A percentile compares a stretch with the other conserved stretches of the same genome.
Evolutionary conservation across 1,284 basidiomycete species (phyloP).

Genomic region (Kalmanozyma brasiliensis): DNA sequence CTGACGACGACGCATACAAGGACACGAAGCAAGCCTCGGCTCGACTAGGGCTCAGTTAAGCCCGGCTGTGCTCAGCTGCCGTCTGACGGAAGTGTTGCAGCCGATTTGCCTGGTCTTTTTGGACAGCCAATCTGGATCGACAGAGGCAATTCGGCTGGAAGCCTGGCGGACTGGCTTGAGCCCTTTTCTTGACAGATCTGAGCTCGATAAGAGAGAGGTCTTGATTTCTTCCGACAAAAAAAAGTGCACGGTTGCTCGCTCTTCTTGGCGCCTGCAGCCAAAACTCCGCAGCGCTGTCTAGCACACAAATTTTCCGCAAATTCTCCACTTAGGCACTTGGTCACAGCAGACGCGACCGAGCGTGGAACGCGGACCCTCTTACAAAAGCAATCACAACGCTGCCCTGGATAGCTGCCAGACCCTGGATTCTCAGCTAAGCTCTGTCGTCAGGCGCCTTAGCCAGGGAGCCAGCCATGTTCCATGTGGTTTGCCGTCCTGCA

Average conservation of each 20-base stretch:
- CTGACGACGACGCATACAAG: neutral
- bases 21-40: constrained; percentile 10
- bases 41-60: neutral
- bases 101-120: neutral
- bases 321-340: constrained; percentile 11
- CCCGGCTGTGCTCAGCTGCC: constrained; percentile 12
- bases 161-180: constrained; percentile 11
- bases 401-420: constrained; percentile 12
- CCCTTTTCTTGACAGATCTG: constrained; percentile 16
- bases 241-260: neutral
- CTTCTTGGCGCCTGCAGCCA: constrained; percentile 4
- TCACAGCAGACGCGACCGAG: constrained; percentile 1
- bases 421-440: constrained; percentile 37
- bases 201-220: constrained; percentile 19
- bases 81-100: constrained; percentile 28
- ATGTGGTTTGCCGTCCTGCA: constrained; percentile 2
- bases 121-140: constrained; percentile 9
- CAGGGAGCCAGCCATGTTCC: constrained; percentile 1
- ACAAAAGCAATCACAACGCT: constrained; percentile 18
- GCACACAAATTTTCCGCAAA: constrained; percentile 1
- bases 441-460: neutral
- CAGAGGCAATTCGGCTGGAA: constrained; percentile 4
- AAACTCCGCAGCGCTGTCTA: constrained; percentile 2
- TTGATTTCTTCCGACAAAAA: constrained; percentile 13
- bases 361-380: constrained; percentile 12